Evolutionary conservation across 371 early-diverging fungal genomes (phyloP), one percentile per base, ranked within the genome.

Genomic region (Sporodiniella umbellata): DNA sequence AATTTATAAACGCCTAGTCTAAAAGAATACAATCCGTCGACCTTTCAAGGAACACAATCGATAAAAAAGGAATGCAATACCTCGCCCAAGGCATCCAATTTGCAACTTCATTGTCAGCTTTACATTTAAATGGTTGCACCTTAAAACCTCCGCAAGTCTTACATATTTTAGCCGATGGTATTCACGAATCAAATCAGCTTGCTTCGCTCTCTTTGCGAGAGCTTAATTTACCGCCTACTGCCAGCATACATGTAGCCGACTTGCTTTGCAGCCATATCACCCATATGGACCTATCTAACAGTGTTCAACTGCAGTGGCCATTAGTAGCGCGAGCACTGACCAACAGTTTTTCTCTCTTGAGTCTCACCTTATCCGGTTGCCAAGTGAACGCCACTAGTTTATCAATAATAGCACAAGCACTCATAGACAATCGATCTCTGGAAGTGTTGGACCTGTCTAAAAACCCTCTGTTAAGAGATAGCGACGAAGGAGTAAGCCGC

Each of bases 61-160:
- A 89, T 49, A 75, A 73, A 43, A 71, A 70, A 33, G 72, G 80
- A 6, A 51, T 79, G 28, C 67, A 77, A 10, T 86, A 78, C 49
- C 49, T 89, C 10, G 64, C 78, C 4, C 83, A 83, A 51, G 83
- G 83, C 0, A 51, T 87, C 19, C 44, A 52, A n/a, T 19, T 56
- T 42, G 73, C 78, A 18, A 62, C 77, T 1, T 66, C 76, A 11
- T 54, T 89, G 2, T 68, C 74, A 22, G 71, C 62, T 2, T 53
- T 89, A 12, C 71, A 66, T 42, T 55, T 89, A 53, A 82, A 87
- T 55, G 64, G 72, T 5, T 86, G 86, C 50, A 64, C 69, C 12
- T 48, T 86, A 8, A 37, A 37, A 22, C 68, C 79, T 2, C 52
- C 68, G 21, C 46, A 57, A 28, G 17, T 39, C 18, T 28, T 51